phyloP scores from a whole-genome alignment of 352 stramenopile species.

The Pythium vanterpoolii region DNA sequence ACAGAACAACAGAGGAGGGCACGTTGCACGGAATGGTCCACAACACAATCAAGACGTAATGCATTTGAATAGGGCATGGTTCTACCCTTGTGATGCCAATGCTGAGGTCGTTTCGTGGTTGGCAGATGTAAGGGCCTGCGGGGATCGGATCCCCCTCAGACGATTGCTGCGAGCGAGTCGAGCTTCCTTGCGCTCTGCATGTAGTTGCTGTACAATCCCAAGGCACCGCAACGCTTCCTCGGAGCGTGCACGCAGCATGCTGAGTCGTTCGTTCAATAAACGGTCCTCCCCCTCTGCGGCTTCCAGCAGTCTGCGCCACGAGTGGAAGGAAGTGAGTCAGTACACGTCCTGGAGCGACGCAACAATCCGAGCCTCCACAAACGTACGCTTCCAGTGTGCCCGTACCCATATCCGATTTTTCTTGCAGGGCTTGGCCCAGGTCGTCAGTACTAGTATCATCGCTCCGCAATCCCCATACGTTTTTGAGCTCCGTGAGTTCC shows the following conservation, averaged over 20 bases:
- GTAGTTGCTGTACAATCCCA: constrained; percentile 32
- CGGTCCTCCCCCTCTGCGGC: constrained; percentile 41
- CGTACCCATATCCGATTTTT: not conserved
- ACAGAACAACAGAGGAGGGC: too few relatives aligned
- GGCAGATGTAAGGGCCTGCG: too few relatives aligned
- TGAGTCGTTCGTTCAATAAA: constrained; percentile 43
- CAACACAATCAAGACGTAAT: not conserved
- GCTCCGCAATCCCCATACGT: constrained; percentile 42
- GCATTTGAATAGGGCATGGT: not conserved
- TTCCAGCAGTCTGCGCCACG: constrained; percentile 28
- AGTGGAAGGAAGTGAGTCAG: not conserved
- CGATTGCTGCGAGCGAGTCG: constrained; percentile 10
- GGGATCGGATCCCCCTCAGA: not conserved
- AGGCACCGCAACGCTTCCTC: constrained; percentile 36
- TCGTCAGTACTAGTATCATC: not conserved
- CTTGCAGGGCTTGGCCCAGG: not conserved
- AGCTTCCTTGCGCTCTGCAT: constrained; percentile 32
- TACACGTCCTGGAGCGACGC: not conserved
- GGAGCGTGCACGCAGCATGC: constrained; percentile 29
- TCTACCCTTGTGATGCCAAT: not conserved
- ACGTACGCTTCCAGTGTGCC: constrained; percentile 11
- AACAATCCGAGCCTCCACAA: not conserved
- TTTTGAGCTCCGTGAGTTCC: constrained; percentile 46
- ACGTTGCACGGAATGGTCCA: too few relatives aligned
- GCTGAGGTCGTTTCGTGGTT: too few relatives aligned